Evolutionary conservation across 257 asterid genomes (phyloP), one percentile per base, ranked within the genome.

Genomic region (Thymus quinquecostatus): DNA sequence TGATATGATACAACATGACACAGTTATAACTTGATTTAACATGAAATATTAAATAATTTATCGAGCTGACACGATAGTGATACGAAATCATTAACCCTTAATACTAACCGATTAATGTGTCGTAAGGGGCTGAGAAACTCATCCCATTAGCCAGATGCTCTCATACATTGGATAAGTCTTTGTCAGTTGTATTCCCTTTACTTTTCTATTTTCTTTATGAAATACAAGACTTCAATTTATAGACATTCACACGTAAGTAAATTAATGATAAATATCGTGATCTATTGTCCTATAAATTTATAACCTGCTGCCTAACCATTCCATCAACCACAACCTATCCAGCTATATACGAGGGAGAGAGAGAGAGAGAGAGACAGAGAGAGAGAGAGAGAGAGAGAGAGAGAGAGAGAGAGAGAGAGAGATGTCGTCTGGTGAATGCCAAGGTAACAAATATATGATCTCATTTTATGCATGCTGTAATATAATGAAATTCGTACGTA

Each of bases 331-430:
- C 58, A 51, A 5, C n/a, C 6, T 6, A 14, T 4, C 0, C 10
- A 50, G 21, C 21, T 21, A 21, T 21, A 21, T 21, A 21, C 21
- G 21, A 21, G 21, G 21, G 21, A 21, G 21, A 21, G 21, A 21
- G 21, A 21, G 21, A 21, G 21, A 21, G 21, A 21, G 21, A 21
- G 21, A 21, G 21, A 21, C 0, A 21, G 21, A 21, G 21, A 21
- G 21, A 21, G 21, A 21, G 21, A 21, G 21, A 21, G 21, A 1
- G 11, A 47, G 57, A 50, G 57, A 50, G 8, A 50, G 56, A 50
- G 56, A 50, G 8, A 50, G 56, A 50, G 58, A 51, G 57, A 14
- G 57, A 51, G 58, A 51, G 10, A 51, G 58, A 51, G 58, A 51
- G 58, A 51, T 51, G 58, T 51, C 58, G 5, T 50, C 56, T 14